Evolutionary conservation across 306 rosid genomes (phyloP), one percentile per base, ranked within the genome.

Genomic region (Prunus mira): DNA sequence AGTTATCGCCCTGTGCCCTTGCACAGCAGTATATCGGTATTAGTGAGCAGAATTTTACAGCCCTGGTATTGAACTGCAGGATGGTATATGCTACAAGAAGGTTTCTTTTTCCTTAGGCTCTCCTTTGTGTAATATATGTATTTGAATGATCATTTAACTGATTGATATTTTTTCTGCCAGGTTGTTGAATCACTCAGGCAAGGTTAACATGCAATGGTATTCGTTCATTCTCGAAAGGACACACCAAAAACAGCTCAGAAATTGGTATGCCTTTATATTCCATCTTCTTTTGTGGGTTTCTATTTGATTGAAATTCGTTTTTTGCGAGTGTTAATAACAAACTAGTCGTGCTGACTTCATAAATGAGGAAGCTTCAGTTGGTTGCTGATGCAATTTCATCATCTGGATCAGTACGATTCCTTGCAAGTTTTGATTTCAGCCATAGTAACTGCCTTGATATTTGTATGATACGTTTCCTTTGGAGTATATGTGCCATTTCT

Each of bases 1-100:
- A 94, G 90, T 81, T 94, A 94, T 75, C 96, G 95, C 67, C 98
- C 97, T 27, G 98, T 94, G 78, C 98, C 98, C 82, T 96, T 94
- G 98, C 98, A 22, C 98, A 90, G 73, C 98, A 92, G 78, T 94
- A 92, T 83, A 84, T 94, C 69, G 97, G 98, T 69, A 38, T 7
- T 38, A 38, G 9, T 38, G 43, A 38, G 43, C 43, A 7, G 0
- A 38, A 38, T 38, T 38, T 38, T 38, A 38, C 9, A 38, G 9
- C 9, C 43, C 2, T 9, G 0, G 9, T 1, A 38, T 38, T 81
- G 97, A 90, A 50, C 84, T 92, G 86, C 83, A 89, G 89, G 88
- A 92, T 79, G 89, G 88, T 66, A 90, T 90, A 85, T 94, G 96
- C 91, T 94, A 92, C 76, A 82, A 63, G 81, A 94, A 92, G 97